Evolutionary conservation across 192 early-diverging fungal genomes (phyloP).

Genomic region (Allomyces arbusculus): DNA sequence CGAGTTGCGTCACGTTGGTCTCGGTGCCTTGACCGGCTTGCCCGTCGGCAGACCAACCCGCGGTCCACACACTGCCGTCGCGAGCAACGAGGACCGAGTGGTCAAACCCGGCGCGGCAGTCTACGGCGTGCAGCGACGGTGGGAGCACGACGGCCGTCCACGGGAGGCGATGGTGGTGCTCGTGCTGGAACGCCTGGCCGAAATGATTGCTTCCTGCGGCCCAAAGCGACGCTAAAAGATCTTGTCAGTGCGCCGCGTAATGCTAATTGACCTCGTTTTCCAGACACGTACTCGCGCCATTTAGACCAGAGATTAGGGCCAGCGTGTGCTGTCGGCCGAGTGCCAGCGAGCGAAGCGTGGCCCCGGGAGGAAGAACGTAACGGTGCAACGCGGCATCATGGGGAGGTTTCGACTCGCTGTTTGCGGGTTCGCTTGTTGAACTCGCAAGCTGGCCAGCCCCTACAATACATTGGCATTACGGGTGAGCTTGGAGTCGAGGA

Average conservation of each 20-base stretch:
- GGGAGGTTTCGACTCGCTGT: neutral
- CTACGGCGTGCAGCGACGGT: neutral
- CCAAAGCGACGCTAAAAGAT: neutral
- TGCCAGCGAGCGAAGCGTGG: neutral
- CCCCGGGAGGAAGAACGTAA: neutral
- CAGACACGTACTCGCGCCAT: neutral
- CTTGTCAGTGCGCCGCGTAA: no score
- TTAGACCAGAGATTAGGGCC: neutral
- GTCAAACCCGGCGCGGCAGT: neutral
- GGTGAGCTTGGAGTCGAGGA: neutral
- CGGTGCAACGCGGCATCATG: neutral
- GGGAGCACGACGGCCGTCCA: neutral
- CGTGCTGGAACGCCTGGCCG: neutral
- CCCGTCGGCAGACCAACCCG: neutral
- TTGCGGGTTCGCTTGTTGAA: neutral
- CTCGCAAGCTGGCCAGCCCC: no score
- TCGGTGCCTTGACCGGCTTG: neutral
- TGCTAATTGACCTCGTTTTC: no score
- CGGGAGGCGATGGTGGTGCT: neutral
- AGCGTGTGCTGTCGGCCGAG: neutral
- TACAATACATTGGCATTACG: no score
- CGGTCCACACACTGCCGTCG: neutral
- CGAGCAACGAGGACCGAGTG: neutral
- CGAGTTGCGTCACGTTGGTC: neutral
- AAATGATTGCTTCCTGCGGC: neutral